Evolutionary conservation across 225 moss, liverwort and hornwort species (phyloP), one percentile per base, ranked within the genome.

Genomic region (Polytrichum formosum): DNA sequence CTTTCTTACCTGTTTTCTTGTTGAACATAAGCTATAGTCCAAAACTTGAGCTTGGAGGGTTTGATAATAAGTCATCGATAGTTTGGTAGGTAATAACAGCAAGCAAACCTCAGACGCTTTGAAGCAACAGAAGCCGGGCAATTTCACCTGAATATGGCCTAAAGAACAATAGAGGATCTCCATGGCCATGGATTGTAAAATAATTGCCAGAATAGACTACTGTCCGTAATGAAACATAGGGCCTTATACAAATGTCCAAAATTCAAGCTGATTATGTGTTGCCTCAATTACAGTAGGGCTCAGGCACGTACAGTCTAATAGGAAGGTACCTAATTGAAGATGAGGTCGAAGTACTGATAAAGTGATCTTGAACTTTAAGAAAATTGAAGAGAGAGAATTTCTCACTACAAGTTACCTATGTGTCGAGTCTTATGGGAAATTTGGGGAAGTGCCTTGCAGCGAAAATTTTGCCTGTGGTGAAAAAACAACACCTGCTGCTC

Each of bases 391-490:
- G 21, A 19, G 66, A 19, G 2, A 31, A 37, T 66, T 19, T 21
- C 6, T 76, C 61, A 31, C 16, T n/a, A 22, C 35, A 21, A 46
- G 46, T 46, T 46, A 10, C 46, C n/a, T 55, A 26, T 16, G 19
- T 30, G n/a, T 68, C 19, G 4, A 68, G 53, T 17, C 55, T 46
- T n/a, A 68, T 20, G 53, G 64, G 10, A 26, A 58, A 62, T 29
- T 76, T n/a, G 61, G 5, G 18, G 54, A 7, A 63, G 22, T 28
- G 71, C 54, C 75, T 72, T 72, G 59, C 90, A 96, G 96, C 81
- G 26, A 93, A 87, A 77, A 96, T 96, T 61, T 46, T 93, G n/a
- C 91, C 96, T 26, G 90, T 93, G 35, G 96, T 93, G 70, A 88
- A 62, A 87, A 91, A 90, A 70, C 96, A 96, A 75, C 96, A 91